Conservation (phyloP, 2,329 filamentous ascomycete species). For the Apiospora phragmitis region DNA sequence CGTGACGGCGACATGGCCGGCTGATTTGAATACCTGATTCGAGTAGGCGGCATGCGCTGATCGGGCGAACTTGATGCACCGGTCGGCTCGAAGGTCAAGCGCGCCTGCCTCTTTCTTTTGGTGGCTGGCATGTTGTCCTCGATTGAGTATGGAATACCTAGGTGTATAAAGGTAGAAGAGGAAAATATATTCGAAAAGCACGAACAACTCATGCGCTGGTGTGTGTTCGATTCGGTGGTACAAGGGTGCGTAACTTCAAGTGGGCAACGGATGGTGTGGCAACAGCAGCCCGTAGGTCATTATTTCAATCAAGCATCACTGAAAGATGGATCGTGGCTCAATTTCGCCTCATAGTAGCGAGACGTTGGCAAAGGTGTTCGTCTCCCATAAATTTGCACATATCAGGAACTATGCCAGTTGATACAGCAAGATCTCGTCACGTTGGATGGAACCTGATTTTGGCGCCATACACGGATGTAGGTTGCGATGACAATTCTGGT, state of each 20-base stretch:
- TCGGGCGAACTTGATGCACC: conserved; percentile 22
- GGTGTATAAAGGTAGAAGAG: background rate
- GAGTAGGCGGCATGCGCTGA: conserved; percentile 26
- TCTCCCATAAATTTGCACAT: background rate
- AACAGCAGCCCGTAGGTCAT: background rate
- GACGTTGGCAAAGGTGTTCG: background rate
- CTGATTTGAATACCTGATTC: conserved; percentile 27
- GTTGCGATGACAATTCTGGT: background rate
- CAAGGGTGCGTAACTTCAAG: background rate
- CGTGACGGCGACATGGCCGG: conserved; percentile 17
- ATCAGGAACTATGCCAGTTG: background rate
- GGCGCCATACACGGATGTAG: too few relatives aligned
- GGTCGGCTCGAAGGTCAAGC: conserved; percentile 33
- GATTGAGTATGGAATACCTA: background rate
- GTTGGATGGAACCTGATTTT: background rate
- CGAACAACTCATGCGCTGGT: background rate
- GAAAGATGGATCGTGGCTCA: background rate
- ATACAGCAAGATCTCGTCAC: background rate
- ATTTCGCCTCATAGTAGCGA: background rate
- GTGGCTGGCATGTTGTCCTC: conserved; percentile 15
- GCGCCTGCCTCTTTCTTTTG: conserved; percentile 28
- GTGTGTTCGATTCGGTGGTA: background rate
- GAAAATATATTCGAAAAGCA: background rate
- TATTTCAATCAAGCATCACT: background rate
- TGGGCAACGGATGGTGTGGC: background rate